Evolutionary conservation across 805 yeast species (phyloP), one percentile per base, ranked within the genome.

Genomic region (Teunomyces panamensis): DNA sequence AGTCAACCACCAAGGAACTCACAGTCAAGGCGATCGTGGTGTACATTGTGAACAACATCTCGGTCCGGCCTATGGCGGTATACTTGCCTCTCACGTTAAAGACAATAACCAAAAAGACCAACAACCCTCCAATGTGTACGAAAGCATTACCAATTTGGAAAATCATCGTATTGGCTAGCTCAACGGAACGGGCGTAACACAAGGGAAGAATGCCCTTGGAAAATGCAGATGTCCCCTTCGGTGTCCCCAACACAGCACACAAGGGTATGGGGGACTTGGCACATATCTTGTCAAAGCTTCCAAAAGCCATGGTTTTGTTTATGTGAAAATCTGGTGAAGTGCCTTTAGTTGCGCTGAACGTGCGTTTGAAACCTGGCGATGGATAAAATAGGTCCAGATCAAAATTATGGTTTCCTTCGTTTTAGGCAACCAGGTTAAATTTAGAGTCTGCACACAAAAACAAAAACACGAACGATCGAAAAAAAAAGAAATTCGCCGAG

Each of bases 61-160:
- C 99, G 9, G 82, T 75, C 51, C 98, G 77, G 3, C 97, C 98
- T 49, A 94, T 91, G 9, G 98, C 97, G 0, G 99, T 94, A 63
- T 88, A 91, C 71, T 92, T 89, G 49, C 84, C 74, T 62, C 91
- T 76, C 39, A 91, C 82, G 56, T 86, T 84, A 71, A 84, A 87
- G 9, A 90, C 73, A 47, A 91, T 87, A 56, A 89, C 77, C 43
- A 84, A 71, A 32, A 86, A 53, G 36, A 89, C 77, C 5, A 78
- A 67, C 30, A 94, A 67, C 0, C 89, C 81, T 1, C 86, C 89
- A 45, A 92, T 82, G 60, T 91, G 89, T 16, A 90, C 80, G 62
- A 92, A 87, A 5, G 96, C 89, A 52, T 85, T 87, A 27, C 97
- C 97, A 10, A 89, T 75, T 63, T 89, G 89, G 69, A 90, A 92